phyloP scores from a whole-genome alignment of 2,329 filamentous ascomycete species.

The Hymenoscyphus occultus region DNA sequence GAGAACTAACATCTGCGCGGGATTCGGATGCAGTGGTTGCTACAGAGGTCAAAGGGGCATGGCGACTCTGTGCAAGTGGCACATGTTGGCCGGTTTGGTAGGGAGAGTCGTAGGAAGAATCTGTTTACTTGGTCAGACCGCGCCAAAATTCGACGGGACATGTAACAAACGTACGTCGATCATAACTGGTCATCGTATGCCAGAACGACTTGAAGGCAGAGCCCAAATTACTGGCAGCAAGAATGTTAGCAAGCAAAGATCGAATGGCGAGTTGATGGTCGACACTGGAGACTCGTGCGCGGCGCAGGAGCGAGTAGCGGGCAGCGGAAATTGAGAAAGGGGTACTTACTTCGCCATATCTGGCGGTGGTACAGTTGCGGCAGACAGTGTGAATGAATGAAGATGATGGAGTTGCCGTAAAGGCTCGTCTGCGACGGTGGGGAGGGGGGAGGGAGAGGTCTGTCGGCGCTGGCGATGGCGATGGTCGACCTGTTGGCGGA shows the following conservation, averaged over 20 bases:
- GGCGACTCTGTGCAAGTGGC: conserved; percentile 77
- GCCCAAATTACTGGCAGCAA: conserved; percentile 51
- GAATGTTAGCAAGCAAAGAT: conserved; percentile 20
- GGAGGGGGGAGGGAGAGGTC: neutral
- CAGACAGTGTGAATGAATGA: conserved; percentile 28
- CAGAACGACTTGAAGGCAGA: conserved; percentile 85
- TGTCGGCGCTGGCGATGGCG: conserved; percentile 6
- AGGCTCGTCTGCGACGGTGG: conserved; percentile 14
- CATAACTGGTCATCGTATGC: conserved; percentile 77
- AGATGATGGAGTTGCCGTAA: conserved; percentile 21
- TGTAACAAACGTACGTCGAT: conserved; percentile 54
- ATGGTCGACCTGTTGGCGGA: neutral
- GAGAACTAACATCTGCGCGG: conserved; percentile 74
- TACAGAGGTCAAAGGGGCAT: conserved; percentile 80
- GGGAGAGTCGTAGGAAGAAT: conserved; percentile 89
- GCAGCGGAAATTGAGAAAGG: conserved; percentile 10
- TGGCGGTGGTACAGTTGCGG: conserved; percentile 30
- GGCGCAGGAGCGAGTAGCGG: conserved; percentile 14
- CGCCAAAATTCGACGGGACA: conserved; percentile 26
- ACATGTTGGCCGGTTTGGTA: conserved; percentile 89
- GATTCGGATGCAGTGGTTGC: conserved; percentile 85
- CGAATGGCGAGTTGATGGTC: conserved; percentile 19
- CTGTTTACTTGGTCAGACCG: conserved; percentile 53
- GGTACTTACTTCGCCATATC: conserved; percentile 36
- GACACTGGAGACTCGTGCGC: neutral